Base-by-base conservation (phyloP, 2,329 filamentous ascomycete genomes). In the Sordariomycetes sp. region DNA sequence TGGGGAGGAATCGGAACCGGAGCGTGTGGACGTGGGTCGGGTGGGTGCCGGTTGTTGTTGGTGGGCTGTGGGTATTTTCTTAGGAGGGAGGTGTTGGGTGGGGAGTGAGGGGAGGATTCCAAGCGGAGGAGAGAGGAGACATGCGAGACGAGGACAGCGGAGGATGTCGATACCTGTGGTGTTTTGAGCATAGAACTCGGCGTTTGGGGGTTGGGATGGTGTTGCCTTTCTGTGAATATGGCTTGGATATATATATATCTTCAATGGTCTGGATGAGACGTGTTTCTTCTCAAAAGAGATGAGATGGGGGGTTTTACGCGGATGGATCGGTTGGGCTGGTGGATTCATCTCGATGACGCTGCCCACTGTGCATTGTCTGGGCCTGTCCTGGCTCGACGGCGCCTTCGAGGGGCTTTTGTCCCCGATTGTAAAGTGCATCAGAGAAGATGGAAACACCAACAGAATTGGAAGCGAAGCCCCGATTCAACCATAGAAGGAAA, bases 21-120 rank as follows among this genome's bases (percentile, higher is more conserved):
- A 37, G 48, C 11, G 25, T 28, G 40, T 58, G 57, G 57, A 48
- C 16, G 51, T 37, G 48, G 48, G 14, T 51, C n/a, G 57, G 57
- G 28, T 54, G 51, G 22, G 25, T 20, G 34, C 57, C 57, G 12
- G 28, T 54, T n/a, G 43, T 54, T 5, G 28, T 58, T 11, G 57
- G 57, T 1, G 57, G 57, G 12, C 14, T 58, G 10, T 37, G 14
- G 25, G 52, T 34, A 3, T 54, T 58, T 48, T 11, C 32, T 16
- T 57, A 48, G 43, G 35, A 8, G 14, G 35, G 35, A n/a, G n/a
- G 18, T 3, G 43, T 22, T 8, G 43, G n/a, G 43, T 3, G n/a
- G 20, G 43, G 16, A 6, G 10, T 16, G 37, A 16, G 37, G 12
- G 14, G 37, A 10, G 37, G 14, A 43, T n/a, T n/a, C n/a, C n/a